Base-by-base conservation (phyloP, 2,329 filamentous ascomycete genomes). In the Colletotrichum chrysophilum region DNA sequence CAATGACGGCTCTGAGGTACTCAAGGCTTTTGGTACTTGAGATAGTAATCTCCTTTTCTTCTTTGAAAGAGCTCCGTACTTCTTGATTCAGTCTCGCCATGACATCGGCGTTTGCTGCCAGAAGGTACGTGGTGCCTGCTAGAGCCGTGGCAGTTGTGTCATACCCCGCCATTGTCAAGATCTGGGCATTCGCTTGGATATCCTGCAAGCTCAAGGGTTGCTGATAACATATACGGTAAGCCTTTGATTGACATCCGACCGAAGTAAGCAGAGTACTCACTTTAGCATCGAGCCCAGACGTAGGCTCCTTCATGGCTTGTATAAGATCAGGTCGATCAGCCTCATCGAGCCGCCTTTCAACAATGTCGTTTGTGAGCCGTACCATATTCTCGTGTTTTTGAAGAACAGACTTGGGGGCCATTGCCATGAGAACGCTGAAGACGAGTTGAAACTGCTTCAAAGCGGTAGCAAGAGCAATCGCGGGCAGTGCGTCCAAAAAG, bases 1-100 rank as follows among this genome's bases (percentile, higher is more conserved):
- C 81, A 12, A 88, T 75, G 38, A 79, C 82, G 1, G 86, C 87
- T 16, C 81, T 76, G 64, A 88, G 79, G 64, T 87, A 88, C 1
- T 78, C 66, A 0, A 87, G 79, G 5, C 79, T 76, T 52, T 79
- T 76, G 4, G 82, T 79, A 4, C 80, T 79, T 2, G 77, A 71
- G 21, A 85, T 77, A 5, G 78, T 81, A 62, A 88, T 87, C 8
- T 87, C 83, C 0, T 82, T 79, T 21, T 84, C 81, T 0, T 56
- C 76, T 4, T 77, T 56, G 69, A 87, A 87, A 0, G 80, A 24
- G 0, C 78, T 71, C 2, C 85, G 82, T 3, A 88, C 77, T 77
- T 89, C 88, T 1, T 81, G 32, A 2, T 78, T 78, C 7, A 88
- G 60, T 21, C 77, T 84, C 5, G 79, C 52, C 14, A 84, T 74